phyloP scores from a whole-genome alignment of 1,139 yeast genomes.

The Scheffersomyces segobiensis region DNA sequence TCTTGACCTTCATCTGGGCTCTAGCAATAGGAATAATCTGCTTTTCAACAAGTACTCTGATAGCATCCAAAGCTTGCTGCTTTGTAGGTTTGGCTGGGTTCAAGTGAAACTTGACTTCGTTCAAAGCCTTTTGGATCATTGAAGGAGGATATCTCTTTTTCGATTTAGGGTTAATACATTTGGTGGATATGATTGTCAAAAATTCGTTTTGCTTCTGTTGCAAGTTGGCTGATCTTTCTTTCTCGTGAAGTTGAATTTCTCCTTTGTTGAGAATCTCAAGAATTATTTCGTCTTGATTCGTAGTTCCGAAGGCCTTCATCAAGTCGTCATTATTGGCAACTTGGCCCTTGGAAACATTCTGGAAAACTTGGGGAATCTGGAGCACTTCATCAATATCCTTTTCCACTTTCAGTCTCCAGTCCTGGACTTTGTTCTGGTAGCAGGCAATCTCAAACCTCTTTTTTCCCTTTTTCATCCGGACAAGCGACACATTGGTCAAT shows the following conservation, averaged over 20 bases:
- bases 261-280: constrained; percentile 84
- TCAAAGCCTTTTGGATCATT: constrained; percentile 85
- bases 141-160: constrained; percentile 92
- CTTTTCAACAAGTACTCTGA: constrained; percentile 68
- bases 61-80: constrained; percentile 89
- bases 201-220: constrained; percentile 82
- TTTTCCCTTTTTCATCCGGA: constrained; percentile 85
- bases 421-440: constrained; percentile 95
- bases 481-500: constrained; percentile 91
- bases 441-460: constrained; percentile 94
- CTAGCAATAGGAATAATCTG: constrained; percentile 92
- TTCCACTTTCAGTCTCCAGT: constrained; percentile 86
- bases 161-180: constrained; percentile 87
- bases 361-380: constrained; percentile 92
- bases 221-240: constrained; percentile 79
- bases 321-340: constrained; percentile 90
- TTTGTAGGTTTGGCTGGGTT: constrained; percentile 81
- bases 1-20: constrained; percentile 86
- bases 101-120: constrained; percentile 78
- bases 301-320: constrained; percentile 69
- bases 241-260: constrained; percentile 91
- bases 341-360: constrained; percentile 92
- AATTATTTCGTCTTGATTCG: constrained; percentile 72
- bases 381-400: constrained; percentile 93
- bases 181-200: constrained; percentile 79